Evolutionary conservation across 441 rosid genomes (phyloP).

Genomic region (Omphalea diandra): DNA sequence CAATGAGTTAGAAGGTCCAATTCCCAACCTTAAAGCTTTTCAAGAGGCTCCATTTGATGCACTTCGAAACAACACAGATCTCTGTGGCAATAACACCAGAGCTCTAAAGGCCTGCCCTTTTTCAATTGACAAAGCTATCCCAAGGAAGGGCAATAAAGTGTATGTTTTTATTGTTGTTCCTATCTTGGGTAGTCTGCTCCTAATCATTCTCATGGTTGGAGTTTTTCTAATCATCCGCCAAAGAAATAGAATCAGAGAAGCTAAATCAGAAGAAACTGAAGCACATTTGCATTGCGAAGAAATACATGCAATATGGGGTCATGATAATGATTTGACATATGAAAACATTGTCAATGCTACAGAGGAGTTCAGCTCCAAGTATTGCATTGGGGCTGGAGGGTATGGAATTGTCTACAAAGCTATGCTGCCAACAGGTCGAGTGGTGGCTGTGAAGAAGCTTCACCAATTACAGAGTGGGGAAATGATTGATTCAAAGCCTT

Average conservation of each 20-base stretch:
- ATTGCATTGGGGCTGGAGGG: constrained; percentile 19
- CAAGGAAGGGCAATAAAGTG: not conserved
- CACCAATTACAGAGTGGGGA: constrained; percentile 8
- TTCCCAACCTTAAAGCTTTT: constrained; percentile 13
- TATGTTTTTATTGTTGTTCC: not conserved
- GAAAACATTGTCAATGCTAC: constrained; percentile 14
- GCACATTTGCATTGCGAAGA: not conserved
- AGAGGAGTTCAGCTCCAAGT: not conserved
- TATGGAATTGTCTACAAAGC: constrained; percentile 19
- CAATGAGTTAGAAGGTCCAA: constrained; percentile 17
- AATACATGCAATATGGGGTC: not conserved
- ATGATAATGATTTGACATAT: not conserved
- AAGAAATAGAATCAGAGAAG: not conserved
- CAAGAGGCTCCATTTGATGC: constrained; percentile 17
- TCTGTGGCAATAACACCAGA: constrained; percentile 11
- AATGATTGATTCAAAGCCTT: not conserved
- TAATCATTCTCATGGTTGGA: not conserved
- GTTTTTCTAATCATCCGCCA: not conserved
- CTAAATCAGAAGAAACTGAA: not conserved
- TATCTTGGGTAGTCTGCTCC: not conserved
- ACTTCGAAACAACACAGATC: constrained; percentile 10
- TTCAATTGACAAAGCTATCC: not conserved
- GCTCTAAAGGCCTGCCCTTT: not conserved
- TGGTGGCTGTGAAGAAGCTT: constrained; percentile 16
- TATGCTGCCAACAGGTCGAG: constrained; percentile 3